Conservation (phyloP, 164 flowering plant genomes). For the Litsea cubeba region DNA sequence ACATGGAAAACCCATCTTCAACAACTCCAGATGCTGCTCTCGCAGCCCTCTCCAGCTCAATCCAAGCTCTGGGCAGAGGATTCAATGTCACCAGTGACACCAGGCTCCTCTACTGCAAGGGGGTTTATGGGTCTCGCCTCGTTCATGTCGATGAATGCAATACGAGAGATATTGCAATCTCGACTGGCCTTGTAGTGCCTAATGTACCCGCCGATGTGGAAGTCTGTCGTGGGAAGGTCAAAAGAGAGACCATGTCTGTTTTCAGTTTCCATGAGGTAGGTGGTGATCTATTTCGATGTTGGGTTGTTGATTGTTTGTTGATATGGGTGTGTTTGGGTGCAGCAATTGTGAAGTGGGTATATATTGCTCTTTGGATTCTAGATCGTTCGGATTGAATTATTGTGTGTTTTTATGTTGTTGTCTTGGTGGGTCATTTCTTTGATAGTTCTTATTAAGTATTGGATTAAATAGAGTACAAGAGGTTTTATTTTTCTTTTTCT, state of each 20-base stretch:
- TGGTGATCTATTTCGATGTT: neutral
- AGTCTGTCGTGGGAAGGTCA: conserved; percentile 31
- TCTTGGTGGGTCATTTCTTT: no score
- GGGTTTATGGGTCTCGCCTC: conserved; percentile 65
- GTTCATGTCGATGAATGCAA: conserved; percentile 56
- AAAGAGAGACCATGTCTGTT: conserved; percentile 40
- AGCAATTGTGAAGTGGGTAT: no score
- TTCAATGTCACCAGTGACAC: conserved; percentile 89
- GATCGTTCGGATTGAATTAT: no score
- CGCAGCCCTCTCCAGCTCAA: conserved; percentile 58
- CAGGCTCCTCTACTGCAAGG: conserved; percentile 86
- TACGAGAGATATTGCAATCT: conserved; percentile 46
- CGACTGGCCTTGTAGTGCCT: conserved; percentile 38
- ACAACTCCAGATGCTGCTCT: conserved; percentile 33
- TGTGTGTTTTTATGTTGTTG: no score
- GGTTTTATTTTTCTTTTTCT: no score
- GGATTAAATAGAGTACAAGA: no score
- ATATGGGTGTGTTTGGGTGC: conserved; percentile 1
- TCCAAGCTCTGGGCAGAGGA: conserved; percentile 91
- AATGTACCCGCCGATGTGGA: conserved; percentile 64
- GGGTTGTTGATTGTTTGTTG: neutral
- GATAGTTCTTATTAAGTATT: no score
- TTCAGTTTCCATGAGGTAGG: conserved; percentile 70
- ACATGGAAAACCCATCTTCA: conserved; percentile 6
- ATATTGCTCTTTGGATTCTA: no score